Base-by-base conservation (phyloP, 495 filamentous ascomycete genomes). In the Viridothelium virens region DNA sequence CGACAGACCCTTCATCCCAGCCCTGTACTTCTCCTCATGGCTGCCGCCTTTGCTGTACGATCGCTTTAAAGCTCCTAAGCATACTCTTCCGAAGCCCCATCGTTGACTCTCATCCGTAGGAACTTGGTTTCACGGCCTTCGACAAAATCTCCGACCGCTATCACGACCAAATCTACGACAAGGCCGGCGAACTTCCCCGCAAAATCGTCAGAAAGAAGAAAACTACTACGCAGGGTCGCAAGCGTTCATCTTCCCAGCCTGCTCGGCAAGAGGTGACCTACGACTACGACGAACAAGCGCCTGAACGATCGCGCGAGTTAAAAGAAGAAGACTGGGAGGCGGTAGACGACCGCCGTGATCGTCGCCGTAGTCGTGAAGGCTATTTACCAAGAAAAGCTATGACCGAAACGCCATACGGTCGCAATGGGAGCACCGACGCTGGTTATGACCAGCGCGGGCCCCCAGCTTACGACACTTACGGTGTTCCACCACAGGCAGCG, bases 21-120 rank as follows among this genome's bases (percentile, higher is more conserved):
- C 16, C 48, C 16, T 18, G 48, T 53, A 14, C 48, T 14, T 53
- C 53, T 31, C 53, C 25, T 31, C 53, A 59, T 59, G 53, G 53
- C 53, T 59, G 53, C 53, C 53, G 53, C 53, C 31, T 59, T 59
- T 59, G 53, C 53, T 59, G 53, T 59, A 59, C 53, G 53, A 33
- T 36, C 0, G 18, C n/a, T 59, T 59, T 33, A 6, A 11, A 5
- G 18, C 31, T 36, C 31, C 10, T 59, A 3, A 7, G 7, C 53
- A 34, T 9, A 6, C 53, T 59, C 31, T 31, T 59, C 53, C 31
- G 9, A 7, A 10, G 5, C 53, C 31, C 18, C 31, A n/a, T 6
- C 18, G 36, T 59, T 59, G 31, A 59, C 31, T 18, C 14, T 7
- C 6, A 33, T 31, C 7, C 31, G 25, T 36, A 59, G 53, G 53